Percentiles rank a stretch among this genome's conserved stretches.
These are phyloP conservation scores for Oryza brachyantha DNA, from an alignment of 176 grass and related monocot genomes.

Conservation along the genomic window DNA sequence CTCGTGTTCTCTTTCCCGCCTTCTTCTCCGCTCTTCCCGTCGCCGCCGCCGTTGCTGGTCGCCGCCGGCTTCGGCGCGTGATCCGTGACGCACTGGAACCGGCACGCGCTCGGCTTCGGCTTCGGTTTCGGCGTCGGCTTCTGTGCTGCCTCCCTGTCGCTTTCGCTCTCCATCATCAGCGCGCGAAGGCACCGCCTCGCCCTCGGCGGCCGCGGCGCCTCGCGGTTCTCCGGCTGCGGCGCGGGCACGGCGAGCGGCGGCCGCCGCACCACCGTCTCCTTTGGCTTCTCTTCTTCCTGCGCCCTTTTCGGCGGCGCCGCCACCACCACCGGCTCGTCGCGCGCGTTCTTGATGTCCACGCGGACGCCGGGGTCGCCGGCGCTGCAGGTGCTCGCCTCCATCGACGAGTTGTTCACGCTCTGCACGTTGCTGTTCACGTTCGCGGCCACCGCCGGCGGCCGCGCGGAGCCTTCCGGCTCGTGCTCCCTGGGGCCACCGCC, in stretches of 20 bases:
- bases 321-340: slow-evolving; percentile 5
- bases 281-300: not conserved
- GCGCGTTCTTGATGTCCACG: slow-evolving; percentile 46
- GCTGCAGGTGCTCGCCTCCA: slow-evolving; percentile 68
- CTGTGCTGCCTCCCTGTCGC: slow-evolving; percentile 40
- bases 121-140: slow-evolving; percentile 47
- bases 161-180: slow-evolving; percentile 78
- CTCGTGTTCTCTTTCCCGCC: slow-evolving; percentile 19
- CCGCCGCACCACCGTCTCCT: not conserved
- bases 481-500: not conserved
- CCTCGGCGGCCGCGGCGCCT: slow-evolving; percentile 9
- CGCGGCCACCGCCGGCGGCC: slow-evolving; percentile 9
- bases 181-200: slow-evolving; percentile 72
- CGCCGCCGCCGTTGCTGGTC: not conserved
- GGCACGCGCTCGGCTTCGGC: slow-evolving; percentile 51
- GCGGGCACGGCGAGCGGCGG: not conserved
- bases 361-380: slow-evolving; percentile 65
- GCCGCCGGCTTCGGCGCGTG: slow-evolving; percentile 10
- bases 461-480: not conserved
- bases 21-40: not conserved
- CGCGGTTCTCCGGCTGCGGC: not conserved
- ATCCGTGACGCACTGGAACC: slow-evolving; percentile 54
- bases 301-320: not conserved
- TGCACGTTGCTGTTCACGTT: slow-evolving; percentile 91
- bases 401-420: slow-evolving; percentile 80